Evolutionary conservation across 2,329 filamentous ascomycete species (phyloP), one percentile per base, ranked within the genome.

Genomic region (Dothiorella sarmentorum): DNA sequence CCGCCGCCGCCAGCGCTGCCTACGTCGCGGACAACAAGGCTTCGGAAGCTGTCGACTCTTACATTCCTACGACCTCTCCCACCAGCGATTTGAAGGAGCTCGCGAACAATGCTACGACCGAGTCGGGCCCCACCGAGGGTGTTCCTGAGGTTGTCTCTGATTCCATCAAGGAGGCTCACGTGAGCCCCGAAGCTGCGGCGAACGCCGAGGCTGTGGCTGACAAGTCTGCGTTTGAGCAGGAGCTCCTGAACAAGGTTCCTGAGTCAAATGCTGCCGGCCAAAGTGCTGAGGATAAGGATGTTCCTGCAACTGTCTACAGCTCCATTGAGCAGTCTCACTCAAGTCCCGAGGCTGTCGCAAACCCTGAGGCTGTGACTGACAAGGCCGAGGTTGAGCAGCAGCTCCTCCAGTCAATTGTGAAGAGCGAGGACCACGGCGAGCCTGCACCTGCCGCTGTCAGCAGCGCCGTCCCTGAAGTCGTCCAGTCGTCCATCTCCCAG

Each of bases 181-280:
- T 80, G 66, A 79, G 77, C 61, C 87, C 89, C 11, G 90, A 94
- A 74, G 90, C 90, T 26, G 83, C 88, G 35, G 82, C 82, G 56
- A 87, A 85, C 72, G 77, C 84, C 1, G 80, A 80, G 59, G 88
- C 86, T 20, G 88, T 94, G 5, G 76, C 82, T 61, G 89, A 92
- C 66, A 94, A 94, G 82, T 84, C 83, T 71, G 81, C 78, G 7
- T 80, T 91, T 4, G 90, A 95, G 76, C 73, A 83, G 20, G 88
- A 96, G 76, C 79, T 95, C 6, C 77, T 92, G 44, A 80, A 84
- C 63, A 83, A 88, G 71, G 80, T 86, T 61, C 56, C 73, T 62
- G 70, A 72, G 56, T 68, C 68, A 7, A 65, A 77, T 56, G 73
- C 73, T 45, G 51, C 58, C 40, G 77, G 77, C 18, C 75, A 78